Evolutionary conservation across 1,284 basidiomycete genomes (phyloP).

Genomic region (Ganoderma multipileum): DNA sequence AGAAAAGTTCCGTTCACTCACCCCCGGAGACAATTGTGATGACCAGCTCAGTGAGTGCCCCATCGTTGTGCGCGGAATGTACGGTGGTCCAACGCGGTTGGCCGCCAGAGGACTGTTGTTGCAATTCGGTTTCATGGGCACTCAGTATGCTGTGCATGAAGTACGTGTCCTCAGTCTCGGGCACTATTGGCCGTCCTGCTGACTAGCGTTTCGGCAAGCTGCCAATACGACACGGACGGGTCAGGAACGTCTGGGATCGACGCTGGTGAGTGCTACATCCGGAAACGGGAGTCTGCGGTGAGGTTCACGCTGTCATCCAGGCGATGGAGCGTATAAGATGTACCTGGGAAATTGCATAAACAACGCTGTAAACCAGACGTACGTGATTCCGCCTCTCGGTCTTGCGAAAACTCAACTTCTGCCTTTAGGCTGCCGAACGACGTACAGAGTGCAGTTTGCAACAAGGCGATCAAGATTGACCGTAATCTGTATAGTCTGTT

Average conservation of each 20-base stretch:
- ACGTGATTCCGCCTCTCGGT: background rate
- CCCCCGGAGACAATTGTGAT: conserved; percentile 30
- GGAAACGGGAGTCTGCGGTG: background rate
- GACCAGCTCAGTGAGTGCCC: conserved; percentile 27
- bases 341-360: conserved; percentile 13
- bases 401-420: background rate
- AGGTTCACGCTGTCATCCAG: conserved; percentile 4
- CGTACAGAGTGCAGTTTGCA: conserved; percentile 32
- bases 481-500: conserved; percentile 27
- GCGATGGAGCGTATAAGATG: conserved; percentile 14
- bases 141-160: conserved; percentile 35
- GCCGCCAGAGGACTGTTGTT: conserved; percentile 27
- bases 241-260: conserved; percentile 18
- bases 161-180: conserved; percentile 16
- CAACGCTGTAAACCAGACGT: conserved; percentile 22
- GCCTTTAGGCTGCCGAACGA: conserved; percentile 20
- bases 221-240: conserved; percentile 21
- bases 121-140: conserved; percentile 30
- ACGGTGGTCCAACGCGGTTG: background rate
- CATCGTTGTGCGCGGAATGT: background rate
- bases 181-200: background rate
- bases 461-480: conserved; percentile 28
- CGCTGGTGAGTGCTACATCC: conserved; percentile 19
- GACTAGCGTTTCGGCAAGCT: conserved; percentile 13
- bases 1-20: conserved; percentile 12